phyloP scores from a whole-genome alignment of 306 rosid species.

The Dryas octopetala region DNA sequence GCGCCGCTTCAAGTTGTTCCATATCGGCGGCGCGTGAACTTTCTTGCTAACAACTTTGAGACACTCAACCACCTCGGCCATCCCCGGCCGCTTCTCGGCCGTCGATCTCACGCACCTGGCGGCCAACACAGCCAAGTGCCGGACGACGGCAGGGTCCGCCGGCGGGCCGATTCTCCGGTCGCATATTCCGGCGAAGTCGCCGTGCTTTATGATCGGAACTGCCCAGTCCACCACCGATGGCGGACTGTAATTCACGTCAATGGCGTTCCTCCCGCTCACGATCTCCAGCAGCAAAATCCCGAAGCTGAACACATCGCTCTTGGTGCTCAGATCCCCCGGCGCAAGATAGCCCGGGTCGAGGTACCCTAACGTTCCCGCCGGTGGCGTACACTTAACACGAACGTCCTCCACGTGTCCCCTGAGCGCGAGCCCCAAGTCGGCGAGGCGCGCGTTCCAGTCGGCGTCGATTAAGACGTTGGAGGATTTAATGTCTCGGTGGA shows the following conservation, averaged over 20 bases:
- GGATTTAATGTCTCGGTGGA: slow-evolving; percentile 82
- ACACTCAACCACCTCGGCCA: slow-evolving; percentile 74
- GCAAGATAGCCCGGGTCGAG: slow-evolving; percentile 87
- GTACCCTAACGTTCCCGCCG: slow-evolving; percentile 94
- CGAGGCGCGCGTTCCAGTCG: slow-evolving; percentile 61
- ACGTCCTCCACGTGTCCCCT: slow-evolving; percentile 93
- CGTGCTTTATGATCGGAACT: slow-evolving; percentile 54
- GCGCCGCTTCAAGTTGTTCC: slow-evolving; percentile 47
- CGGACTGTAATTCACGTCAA: slow-evolving; percentile 77
- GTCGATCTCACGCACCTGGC: slow-evolving; percentile 67
- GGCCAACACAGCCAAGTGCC: slow-evolving; percentile 57
- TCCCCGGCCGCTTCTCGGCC: slow-evolving; percentile 72
- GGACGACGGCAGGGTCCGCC: slow-evolving; percentile 29
- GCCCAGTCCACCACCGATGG: slow-evolving; percentile 95
- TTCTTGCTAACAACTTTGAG: slow-evolving; percentile 34
- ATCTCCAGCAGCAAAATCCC: slow-evolving; percentile 84
- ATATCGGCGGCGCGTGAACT: slow-evolving; percentile 39
- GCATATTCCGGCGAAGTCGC: slow-evolving; percentile 45
- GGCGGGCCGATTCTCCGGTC: slow-evolving; percentile 61
- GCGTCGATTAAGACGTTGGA: slow-evolving; percentile 74
- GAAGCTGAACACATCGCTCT: slow-evolving; percentile 93
- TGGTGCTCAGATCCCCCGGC: slow-evolving; percentile 75
- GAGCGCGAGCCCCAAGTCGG: slow-evolving; percentile 77
- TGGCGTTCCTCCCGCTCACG: slow-evolving; percentile 77
- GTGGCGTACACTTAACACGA: slow-evolving; percentile 73